A percentile compares a stretch with the other conserved stretches of the same genome.
Evolutionary conservation across 2,329 filamentous ascomycete genomes (phyloP).

Genomic region (Aspergillus novoparasiticus): DNA sequence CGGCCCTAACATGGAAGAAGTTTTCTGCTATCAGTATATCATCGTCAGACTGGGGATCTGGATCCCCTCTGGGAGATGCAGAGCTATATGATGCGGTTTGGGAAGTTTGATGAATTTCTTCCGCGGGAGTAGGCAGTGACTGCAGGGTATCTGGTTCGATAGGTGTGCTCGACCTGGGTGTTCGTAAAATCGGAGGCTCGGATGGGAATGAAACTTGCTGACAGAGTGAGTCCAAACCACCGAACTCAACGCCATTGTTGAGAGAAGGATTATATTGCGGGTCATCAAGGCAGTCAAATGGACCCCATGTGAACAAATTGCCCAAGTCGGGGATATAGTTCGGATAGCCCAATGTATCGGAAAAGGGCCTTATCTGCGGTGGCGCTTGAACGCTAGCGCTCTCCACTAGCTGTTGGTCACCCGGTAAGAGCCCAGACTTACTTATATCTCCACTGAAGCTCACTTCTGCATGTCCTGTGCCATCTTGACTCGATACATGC

Average conservation of each 20-base stretch:
- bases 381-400: not conserved
- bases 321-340: not conserved
- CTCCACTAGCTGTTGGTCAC: not conserved
- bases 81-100: not conserved
- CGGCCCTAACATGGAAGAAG: not conserved
- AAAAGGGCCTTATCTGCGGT: not conserved
- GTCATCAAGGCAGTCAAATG: not conserved
- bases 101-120: not conserved
- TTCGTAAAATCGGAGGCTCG: not conserved
- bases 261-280: too few species aligned
- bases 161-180: not conserved
- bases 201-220: not conserved
- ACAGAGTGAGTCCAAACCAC: not conserved
- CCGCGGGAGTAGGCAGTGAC: not conserved
- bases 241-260: not conserved
- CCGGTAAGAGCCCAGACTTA: not conserved
- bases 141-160: not conserved
- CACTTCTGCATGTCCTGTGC: not conserved
- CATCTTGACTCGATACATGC: not conserved
- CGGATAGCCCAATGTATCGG: not conserved
- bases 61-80: not conserved
- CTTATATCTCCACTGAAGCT: not conserved
- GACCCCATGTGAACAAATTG: not conserved
- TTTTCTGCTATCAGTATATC: not conserved
- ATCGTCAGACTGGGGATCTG: not conserved